phyloP scores from a whole-genome alignment of 192 early-diverging fungal species.

The Umbelopsis isabellina region DNA sequence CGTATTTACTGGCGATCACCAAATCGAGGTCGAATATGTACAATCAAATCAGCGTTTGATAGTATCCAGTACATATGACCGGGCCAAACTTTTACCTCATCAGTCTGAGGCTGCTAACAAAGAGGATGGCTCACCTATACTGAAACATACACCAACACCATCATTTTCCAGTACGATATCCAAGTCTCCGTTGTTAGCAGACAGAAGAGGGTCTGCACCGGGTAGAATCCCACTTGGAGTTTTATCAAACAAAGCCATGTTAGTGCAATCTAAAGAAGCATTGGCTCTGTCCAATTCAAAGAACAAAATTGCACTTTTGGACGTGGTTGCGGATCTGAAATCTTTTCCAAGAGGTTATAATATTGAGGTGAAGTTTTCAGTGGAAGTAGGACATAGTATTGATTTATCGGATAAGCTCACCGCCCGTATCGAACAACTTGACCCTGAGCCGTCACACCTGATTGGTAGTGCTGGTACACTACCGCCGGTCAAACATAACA shows the following conservation, averaged over 20 bases:
- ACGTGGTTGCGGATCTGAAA: constrained; percentile 42
- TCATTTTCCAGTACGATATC: constrained; percentile 10
- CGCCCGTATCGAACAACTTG: constrained; percentile 23
- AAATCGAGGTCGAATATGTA: constrained; percentile 18
- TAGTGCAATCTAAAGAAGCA: not conserved
- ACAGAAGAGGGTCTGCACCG: constrained; percentile 23
- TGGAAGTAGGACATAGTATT: constrained; percentile 10
- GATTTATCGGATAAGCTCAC: constrained; percentile 25
- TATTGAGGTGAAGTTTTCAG: constrained; percentile 24
- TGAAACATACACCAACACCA: constrained; percentile 4
- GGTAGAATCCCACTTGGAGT: constrained; percentile 5
- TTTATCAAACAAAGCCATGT: not conserved
- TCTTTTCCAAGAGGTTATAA: constrained; percentile 45
- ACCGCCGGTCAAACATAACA: constrained; percentile 20
- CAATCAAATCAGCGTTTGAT: not conserved
- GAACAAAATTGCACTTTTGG: constrained; percentile 25
- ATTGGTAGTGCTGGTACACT: constrained; percentile 21
- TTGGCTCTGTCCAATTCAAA: not conserved
- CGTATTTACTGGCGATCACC: not conserved
- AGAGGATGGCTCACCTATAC: constrained; percentile 6
- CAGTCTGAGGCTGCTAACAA: not conserved
- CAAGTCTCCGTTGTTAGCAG: constrained; percentile 8
- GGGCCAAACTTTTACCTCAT: not conserved
- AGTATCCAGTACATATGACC: not conserved
- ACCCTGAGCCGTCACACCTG: constrained; percentile 19